phyloP scores from a whole-genome alignment of 305 asterid genomes.

The Plantago lanceolata region DNA sequence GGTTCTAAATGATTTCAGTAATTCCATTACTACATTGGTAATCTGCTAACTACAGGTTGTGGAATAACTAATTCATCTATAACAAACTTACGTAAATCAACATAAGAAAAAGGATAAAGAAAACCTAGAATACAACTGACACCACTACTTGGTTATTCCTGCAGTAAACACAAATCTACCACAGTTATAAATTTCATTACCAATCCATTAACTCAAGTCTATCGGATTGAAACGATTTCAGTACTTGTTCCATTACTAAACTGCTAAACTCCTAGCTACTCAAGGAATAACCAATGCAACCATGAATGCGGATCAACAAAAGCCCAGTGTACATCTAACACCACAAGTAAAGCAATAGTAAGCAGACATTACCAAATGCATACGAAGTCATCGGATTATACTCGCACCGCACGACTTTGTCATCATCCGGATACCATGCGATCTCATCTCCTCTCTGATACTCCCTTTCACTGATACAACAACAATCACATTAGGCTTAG shows the following conservation, averaged over 20 bases:
- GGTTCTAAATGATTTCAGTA: no score
- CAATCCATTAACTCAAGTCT: not conserved
- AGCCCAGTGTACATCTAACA: not conserved
- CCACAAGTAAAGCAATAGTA: not conserved
- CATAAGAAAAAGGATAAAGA: no score
- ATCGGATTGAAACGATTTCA: not conserved
- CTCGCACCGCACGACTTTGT: conserved; percentile 79
- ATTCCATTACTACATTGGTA: no score
- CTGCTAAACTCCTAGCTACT: conserved; percentile 11
- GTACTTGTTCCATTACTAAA: conserved; percentile 9
- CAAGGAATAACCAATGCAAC: conserved; percentile 2
- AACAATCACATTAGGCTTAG: conserved; percentile 20
- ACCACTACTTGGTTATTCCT: not conserved
- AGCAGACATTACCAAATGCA: conserved; percentile 63
- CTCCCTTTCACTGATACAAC: conserved; percentile 78
- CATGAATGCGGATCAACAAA: not conserved
- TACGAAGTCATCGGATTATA: conserved; percentile 80
- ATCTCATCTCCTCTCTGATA: conserved; percentile 92
- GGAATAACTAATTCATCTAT: no score
- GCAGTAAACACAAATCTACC: not conserved
- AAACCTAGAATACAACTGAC: not conserved
- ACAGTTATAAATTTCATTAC: not conserved
- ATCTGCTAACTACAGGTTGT: no score
- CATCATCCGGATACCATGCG: conserved; percentile 87
- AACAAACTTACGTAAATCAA: no score